phyloP scores from a whole-genome alignment of 2,329 filamentous ascomycete genomes.

The Hyphodiscus sp. region DNA sequence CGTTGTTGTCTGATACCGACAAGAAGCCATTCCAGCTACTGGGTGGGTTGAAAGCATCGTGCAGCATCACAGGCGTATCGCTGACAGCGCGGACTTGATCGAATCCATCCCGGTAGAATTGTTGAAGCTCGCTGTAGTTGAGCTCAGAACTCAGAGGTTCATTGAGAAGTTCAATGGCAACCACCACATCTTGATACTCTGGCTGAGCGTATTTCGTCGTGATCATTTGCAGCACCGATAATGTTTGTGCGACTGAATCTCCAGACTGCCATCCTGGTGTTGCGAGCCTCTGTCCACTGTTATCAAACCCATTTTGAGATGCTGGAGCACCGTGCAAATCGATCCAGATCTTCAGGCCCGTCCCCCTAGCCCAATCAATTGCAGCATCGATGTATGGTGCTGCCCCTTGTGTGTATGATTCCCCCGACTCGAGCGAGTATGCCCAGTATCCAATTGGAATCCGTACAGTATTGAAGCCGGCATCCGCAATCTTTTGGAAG shows the following conservation, averaged over 20 bases:
- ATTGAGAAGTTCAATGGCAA: conserved; percentile 50
- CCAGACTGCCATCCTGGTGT: conserved; percentile 40
- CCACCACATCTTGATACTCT: conserved; percentile 50
- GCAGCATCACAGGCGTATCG: conserved; percentile 47
- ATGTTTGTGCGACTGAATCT: conserved; percentile 41
- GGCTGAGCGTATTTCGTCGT: conserved; percentile 48
- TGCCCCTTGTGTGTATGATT: conserved; percentile 46
- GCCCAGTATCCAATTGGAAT: conserved; percentile 57
- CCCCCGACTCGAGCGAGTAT: conserved; percentile 41
- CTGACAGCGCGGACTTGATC: conserved; percentile 38
- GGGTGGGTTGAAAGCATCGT: conserved; percentile 48
- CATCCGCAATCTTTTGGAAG: conserved; percentile 48
- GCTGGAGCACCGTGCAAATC: conserved; percentile 52
- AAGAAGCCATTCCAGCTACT: conserved; percentile 56
- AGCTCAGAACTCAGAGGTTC: conserved; percentile 38
- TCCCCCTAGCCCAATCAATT: conserved; percentile 47
- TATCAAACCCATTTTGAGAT: conserved; percentile 57
- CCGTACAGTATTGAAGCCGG: conserved; percentile 52
- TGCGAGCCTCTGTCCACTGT: conserved; percentile 45
- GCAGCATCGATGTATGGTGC: conserved; percentile 47
- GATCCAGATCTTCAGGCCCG: conserved; percentile 49
- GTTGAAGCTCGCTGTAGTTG: conserved; percentile 28
- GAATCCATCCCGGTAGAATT: conserved; percentile 45
- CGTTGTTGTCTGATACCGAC: conserved; percentile 41
- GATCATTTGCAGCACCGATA: conserved; percentile 51